These are phyloP conservation scores for Euphorbia corollata DNA, from an alignment of 441 rosid genomes.

Conservation along the genomic window DNA sequence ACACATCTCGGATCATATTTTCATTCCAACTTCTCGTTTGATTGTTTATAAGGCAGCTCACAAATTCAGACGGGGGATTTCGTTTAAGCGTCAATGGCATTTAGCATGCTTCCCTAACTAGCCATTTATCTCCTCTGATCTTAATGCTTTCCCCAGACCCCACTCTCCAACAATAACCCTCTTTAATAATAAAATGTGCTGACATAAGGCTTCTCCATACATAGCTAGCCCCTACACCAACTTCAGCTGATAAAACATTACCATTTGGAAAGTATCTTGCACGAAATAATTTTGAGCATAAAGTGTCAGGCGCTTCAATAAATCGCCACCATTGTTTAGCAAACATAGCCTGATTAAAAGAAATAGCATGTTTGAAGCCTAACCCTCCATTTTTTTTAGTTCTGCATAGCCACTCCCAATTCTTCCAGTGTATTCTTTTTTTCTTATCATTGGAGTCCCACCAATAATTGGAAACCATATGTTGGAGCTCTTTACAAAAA, in stretches of 20 bases:
- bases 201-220: not conserved
- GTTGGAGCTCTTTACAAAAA: not conserved
- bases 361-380: not conserved
- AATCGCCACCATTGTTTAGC: not conserved
- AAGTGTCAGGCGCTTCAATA: not conserved
- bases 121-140: not conserved
- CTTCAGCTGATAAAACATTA: not conserved
- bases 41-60: not conserved
- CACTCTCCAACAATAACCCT: not conserved
- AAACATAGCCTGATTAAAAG: not conserved
- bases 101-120: not conserved
- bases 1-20: no score
- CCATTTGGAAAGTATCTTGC: not conserved
- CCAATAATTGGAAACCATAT: not conserved
- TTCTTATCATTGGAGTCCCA: not conserved
- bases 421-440: not conserved
- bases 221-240: not conserved
- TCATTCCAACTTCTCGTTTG: no score
- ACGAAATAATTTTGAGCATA: not conserved
- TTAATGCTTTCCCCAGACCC: not conserved
- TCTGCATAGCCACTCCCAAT: not conserved
- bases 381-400: not conserved
- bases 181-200: not conserved
- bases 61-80: not conserved
- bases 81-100: no score